phyloP scores from a whole-genome alignment of 352 stramenopile species.

The Globisporangium abappressorium region DNA sequence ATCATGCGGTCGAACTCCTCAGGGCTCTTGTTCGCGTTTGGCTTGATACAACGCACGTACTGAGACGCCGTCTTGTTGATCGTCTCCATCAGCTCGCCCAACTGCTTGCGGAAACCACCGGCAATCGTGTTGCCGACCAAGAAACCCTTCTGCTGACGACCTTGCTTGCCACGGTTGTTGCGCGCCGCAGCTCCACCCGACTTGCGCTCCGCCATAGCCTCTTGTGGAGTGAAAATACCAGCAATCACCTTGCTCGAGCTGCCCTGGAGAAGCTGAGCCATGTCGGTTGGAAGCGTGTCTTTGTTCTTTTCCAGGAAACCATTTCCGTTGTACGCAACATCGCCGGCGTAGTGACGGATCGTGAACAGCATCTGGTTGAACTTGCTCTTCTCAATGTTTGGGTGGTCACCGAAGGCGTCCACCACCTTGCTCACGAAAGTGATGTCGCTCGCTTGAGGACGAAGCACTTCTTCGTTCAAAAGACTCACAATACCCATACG shows the following conservation, averaged over 20 bases:
- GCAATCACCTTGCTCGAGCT: constrained; percentile 61
- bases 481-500: constrained; percentile 89
- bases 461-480: constrained; percentile 95
- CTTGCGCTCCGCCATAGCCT: constrained; percentile 25
- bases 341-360: constrained; percentile 79
- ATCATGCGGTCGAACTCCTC: constrained; percentile 81
- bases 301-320: constrained; percentile 87
- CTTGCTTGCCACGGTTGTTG: constrained; percentile 43
- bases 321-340: constrained; percentile 77
- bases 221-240: constrained; percentile 54
- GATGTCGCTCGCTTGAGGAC: constrained; percentile 76
- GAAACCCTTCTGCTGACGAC: constrained; percentile 65
- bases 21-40: constrained; percentile 86
- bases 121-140: constrained; percentile 81
- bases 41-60: constrained; percentile 91
- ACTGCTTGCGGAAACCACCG: constrained; percentile 82
- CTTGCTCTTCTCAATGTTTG: constrained; percentile 82
- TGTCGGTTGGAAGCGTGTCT: constrained; percentile 76
- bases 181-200: constrained; percentile 15
- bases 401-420: constrained; percentile 71
- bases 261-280: constrained; percentile 69
- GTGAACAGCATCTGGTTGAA: constrained; percentile 82
- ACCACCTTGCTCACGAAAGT: constrained; percentile 85
- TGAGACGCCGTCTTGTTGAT: constrained; percentile 87
- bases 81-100: constrained; percentile 83